These are phyloP conservation scores for Aspergillus neoniger DNA, from an alignment of 2,329 filamentous ascomycete species.

Conservation along the genomic window DNA sequence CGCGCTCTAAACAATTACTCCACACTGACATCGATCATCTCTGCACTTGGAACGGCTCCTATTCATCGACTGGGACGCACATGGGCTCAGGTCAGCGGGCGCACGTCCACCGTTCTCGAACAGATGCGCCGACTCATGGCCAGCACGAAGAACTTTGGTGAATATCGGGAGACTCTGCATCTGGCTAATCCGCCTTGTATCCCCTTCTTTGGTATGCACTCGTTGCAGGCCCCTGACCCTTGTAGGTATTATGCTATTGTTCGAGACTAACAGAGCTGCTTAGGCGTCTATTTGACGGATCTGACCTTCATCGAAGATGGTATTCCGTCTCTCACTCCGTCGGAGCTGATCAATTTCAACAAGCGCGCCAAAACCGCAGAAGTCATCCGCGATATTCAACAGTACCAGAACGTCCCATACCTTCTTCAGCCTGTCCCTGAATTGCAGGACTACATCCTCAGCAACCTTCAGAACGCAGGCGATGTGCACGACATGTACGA, in stretches of 20 bases:
- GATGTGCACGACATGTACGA: constrained; percentile 99
- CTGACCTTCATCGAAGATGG: constrained; percentile 98
- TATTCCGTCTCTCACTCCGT: constrained; percentile 94
- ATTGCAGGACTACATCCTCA: constrained; percentile 93
- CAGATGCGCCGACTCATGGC: constrained; percentile 93
- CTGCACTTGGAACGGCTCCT: constrained; percentile 87
- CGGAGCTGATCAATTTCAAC: constrained; percentile 95
- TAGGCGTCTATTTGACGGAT: constrained; percentile 94
- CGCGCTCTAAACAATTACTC: constrained; percentile 94
- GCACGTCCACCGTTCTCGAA: constrained; percentile 77
- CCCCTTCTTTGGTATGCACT: constrained; percentile 82
- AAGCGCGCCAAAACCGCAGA: constrained; percentile 98
- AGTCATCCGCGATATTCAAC: constrained; percentile 96
- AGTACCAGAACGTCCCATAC: constrained; percentile 98
- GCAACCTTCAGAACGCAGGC: constrained; percentile 91
- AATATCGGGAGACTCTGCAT: constrained; percentile 92
- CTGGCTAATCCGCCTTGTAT: constrained; percentile 95
- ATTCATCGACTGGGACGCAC: constrained; percentile 92
- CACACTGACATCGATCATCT: constrained; percentile 95
- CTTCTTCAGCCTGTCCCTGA: constrained; percentile 84
- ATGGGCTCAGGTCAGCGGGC: constrained; percentile 89
- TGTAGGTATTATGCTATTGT: background rate
- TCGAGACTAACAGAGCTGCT: constrained; percentile 3
- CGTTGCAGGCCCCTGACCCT: constrained; percentile 40
- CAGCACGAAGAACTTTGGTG: constrained; percentile 96